phyloP scores from a whole-genome alignment of 345 rosid species.

The Boechera divaricarpa region DNA sequence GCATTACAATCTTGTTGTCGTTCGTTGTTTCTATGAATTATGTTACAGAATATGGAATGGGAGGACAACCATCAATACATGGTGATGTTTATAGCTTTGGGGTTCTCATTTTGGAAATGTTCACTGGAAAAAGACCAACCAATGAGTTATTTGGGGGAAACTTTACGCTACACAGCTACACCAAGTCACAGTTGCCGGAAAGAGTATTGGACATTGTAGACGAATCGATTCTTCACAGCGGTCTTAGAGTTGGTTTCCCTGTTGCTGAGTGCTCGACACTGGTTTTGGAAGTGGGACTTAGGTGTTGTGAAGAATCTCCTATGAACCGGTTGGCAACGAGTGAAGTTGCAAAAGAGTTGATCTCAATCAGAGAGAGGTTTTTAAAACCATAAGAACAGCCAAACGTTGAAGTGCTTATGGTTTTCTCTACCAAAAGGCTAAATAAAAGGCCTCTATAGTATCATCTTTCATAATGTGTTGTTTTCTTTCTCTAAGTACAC shows the following conservation, averaged over 20 bases:
- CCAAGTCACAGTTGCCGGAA: slow-evolving; percentile 17
- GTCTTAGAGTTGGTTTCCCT: not conserved
- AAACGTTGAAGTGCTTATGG: not conserved
- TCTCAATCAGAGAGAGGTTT: slow-evolving; percentile 18
- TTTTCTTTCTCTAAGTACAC: no score
- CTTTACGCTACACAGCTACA: slow-evolving; percentile 22
- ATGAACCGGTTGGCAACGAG: slow-evolving; percentile 21
- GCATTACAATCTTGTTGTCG: no score
- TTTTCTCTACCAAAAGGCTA: no score
- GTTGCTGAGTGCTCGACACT: not conserved
- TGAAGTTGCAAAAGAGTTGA: slow-evolving; percentile 20
- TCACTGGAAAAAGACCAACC: slow-evolving; percentile 35
- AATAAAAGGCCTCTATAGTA: no score
- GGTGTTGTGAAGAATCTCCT: slow-evolving; percentile 39
- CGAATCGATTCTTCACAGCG: slow-evolving; percentile 6
- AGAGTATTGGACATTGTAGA: slow-evolving; percentile 19
- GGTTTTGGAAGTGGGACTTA: slow-evolving; percentile 33
- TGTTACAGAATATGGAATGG: slow-evolving; percentile 47
- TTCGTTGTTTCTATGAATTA: no score
- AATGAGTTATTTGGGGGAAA: slow-evolving; percentile 31
- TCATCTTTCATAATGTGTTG: no score
- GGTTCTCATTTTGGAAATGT: slow-evolving; percentile 9
- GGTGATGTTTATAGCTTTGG: slow-evolving; percentile 27
- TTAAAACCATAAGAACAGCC: not conserved
- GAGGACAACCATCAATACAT: slow-evolving; percentile 33